Percentiles rank a stretch among this genome's conserved stretches.
Evolutionary conservation across 2,329 filamentous ascomycete genomes (phyloP).

Genomic region (Epichloe baconii): DNA sequence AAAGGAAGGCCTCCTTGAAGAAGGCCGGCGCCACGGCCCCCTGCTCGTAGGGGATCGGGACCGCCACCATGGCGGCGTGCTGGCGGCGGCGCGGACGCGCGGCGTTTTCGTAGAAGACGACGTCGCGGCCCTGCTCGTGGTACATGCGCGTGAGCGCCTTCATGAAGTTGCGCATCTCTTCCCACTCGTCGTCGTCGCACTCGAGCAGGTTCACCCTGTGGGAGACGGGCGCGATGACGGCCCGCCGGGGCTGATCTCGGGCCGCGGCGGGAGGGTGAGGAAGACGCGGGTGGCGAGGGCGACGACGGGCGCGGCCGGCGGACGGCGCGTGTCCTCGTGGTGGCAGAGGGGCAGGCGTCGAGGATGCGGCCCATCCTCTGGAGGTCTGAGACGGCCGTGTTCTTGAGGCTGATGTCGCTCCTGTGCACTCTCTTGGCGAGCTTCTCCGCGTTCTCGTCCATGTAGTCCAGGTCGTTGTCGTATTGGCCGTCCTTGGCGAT

Average conservation of each 20-base stretch:
- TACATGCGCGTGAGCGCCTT: slow-evolving; percentile 91
- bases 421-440: slow-evolving; percentile 79
- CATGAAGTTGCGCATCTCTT: slow-evolving; percentile 98
- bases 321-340: slow-evolving; percentile 64
- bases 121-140: slow-evolving; percentile 80
- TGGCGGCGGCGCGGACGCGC: slow-evolving; percentile 62
- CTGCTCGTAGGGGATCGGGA: slow-evolving; percentile 83
- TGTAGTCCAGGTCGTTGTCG: slow-evolving; percentile 85
- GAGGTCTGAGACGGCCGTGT: slow-evolving; percentile 74
- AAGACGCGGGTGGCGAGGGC: slow-evolving; percentile 78
- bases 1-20: slow-evolving; percentile 87
- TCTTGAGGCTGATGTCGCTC: slow-evolving; percentile 77
- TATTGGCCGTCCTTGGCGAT: slow-evolving; percentile 91
- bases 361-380: slow-evolving; percentile 80
- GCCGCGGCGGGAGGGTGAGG: slow-evolving; percentile 78
- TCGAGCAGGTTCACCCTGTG: slow-evolving; percentile 87
- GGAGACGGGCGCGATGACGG: slow-evolving; percentile 77
- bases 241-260: slow-evolving; percentile 75
- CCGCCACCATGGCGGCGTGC: slow-evolving; percentile 75
- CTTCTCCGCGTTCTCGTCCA: slow-evolving; percentile 91
- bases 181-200: slow-evolving; percentile 98
- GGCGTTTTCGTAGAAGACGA: slow-evolving; percentile 96
- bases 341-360: slow-evolving; percentile 80
- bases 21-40: slow-evolving; percentile 87
- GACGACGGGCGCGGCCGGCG: slow-evolving; percentile 72